These are phyloP conservation scores for Nicotiana sylvestris DNA, from an alignment of 257 asterid species.

Conservation along the genomic window DNA sequence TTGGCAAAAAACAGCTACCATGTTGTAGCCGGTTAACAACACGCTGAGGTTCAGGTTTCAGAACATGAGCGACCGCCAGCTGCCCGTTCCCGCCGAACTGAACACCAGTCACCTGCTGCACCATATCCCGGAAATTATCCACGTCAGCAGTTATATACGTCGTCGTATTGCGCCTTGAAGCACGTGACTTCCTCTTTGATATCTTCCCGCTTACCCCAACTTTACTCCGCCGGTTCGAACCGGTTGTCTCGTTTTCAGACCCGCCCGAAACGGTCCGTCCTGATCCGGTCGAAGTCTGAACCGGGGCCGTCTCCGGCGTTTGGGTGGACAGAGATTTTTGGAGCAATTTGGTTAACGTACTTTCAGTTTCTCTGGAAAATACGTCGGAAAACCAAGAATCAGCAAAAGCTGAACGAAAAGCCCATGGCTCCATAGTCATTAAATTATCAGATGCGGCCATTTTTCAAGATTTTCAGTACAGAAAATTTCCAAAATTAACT, in stretches of 20 bases:
- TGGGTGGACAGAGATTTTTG: constrained; percentile 40
- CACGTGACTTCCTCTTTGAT: constrained; percentile 68
- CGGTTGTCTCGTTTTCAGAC: constrained; percentile 53
- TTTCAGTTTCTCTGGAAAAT: constrained; percentile 48
- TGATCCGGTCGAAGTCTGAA: constrained; percentile 32
- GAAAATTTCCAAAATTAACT: background rate
- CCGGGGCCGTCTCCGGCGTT: constrained; percentile 27
- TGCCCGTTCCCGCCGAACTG: constrained; percentile 38
- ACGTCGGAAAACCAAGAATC: constrained; percentile 62
- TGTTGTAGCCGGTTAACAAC: constrained; percentile 24
- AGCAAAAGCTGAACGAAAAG: constrained; percentile 41
- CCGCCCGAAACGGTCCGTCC: constrained; percentile 40
- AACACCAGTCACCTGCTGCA: constrained; percentile 89
- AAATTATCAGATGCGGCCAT: constrained; percentile 65
- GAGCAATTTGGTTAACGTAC: constrained; percentile 46
- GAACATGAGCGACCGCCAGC: constrained; percentile 27
- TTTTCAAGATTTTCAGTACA: background rate
- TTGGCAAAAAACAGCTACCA: constrained; percentile 28
- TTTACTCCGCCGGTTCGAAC: constrained; percentile 28
- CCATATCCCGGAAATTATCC: constrained; percentile 84
- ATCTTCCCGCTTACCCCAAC: constrained; percentile 50
- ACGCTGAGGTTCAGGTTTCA: constrained; percentile 68
- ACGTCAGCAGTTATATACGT: constrained; percentile 86
- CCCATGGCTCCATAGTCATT: constrained; percentile 57
- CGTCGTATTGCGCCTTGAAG: constrained; percentile 65